Evolutionary conservation across 106 monocot species (phyloP).

Genomic region (Allium sativum): DNA sequence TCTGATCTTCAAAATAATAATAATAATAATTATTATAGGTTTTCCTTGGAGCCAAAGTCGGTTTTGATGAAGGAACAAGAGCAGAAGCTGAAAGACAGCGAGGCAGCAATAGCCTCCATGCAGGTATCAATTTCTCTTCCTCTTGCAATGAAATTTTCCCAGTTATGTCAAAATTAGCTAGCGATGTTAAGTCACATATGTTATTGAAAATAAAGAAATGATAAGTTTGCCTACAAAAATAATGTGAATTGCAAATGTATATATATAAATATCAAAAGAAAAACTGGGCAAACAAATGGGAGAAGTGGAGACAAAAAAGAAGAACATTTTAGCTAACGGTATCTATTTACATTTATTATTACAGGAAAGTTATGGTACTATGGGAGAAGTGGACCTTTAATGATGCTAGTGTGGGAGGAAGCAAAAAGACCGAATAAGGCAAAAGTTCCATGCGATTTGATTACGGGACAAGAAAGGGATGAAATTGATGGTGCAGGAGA

Average conservation of each 20-base stretch:
- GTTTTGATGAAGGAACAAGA: constrained; percentile 54
- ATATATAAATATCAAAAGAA: constrained; percentile 57
- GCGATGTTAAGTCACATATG: too few relatives aligned
- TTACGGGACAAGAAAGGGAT: constrained; percentile 87
- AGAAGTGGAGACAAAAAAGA: constrained; percentile 80
- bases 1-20: too few relatives aligned
- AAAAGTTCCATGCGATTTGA: constrained; percentile 78
- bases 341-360: too few relatives aligned
- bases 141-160: too few relatives aligned
- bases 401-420: constrained; percentile 83
- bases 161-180: too few relatives aligned
- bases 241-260: too few relatives aligned
- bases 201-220: too few relatives aligned
- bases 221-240: not conserved
- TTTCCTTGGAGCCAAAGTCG: constrained; percentile 78
- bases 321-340: too few relatives aligned
- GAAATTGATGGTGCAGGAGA: constrained; percentile 77
- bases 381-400: constrained; percentile 95
- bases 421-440: constrained; percentile 83
- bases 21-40: constrained; percentile 27
- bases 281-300: constrained; percentile 70
- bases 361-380: too few relatives aligned
- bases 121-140: constrained; percentile 23
- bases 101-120: constrained; percentile 59
- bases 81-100: constrained; percentile 73